phyloP scores from a whole-genome alignment of 2,329 filamentous ascomycete species.

The Penicillium corylophilum region DNA sequence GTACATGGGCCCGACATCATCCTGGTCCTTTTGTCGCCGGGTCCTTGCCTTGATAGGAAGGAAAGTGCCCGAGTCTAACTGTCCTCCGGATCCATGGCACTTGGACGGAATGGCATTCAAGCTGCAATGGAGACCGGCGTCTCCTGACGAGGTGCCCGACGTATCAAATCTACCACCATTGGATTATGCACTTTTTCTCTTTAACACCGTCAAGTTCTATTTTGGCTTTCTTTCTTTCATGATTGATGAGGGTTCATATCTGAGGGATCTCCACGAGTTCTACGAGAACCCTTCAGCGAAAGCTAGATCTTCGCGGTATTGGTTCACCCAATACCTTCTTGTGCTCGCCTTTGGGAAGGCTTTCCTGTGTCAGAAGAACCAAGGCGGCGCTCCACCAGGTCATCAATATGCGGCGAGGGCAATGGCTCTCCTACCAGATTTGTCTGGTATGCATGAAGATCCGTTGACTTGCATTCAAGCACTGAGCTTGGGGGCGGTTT shows the following conservation, averaged over 20 bases:
- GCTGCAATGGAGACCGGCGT: conserved; percentile 30
- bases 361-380: conserved; percentile 43
- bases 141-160: conserved; percentile 28
- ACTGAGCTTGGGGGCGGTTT: conserved; percentile 37
- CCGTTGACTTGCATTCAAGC: conserved; percentile 35
- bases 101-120: conserved; percentile 34
- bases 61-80: conserved; percentile 32
- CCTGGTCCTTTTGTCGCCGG: conserved; percentile 39
- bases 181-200: conserved; percentile 54
- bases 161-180: conserved; percentile 48
- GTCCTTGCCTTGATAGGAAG: conserved; percentile 35
- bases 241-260: conserved; percentile 52
- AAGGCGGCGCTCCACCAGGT: conserved; percentile 33
- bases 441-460: conserved; percentile 33
- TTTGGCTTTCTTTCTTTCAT: conserved; percentile 56
- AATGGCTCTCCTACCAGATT: conserved; percentile 41
- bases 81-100: conserved; percentile 32
- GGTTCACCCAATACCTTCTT: conserved; percentile 55
- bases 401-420: conserved; percentile 42
- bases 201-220: conserved; percentile 59
- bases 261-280: conserved; percentile 41
- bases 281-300: conserved; percentile 37
- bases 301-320: conserved; percentile 38
- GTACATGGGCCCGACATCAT: conserved; percentile 39
- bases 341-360: conserved; percentile 59